Base-by-base conservation (phyloP, 495 filamentous ascomycete genomes). In the Penicillium salamii region DNA sequence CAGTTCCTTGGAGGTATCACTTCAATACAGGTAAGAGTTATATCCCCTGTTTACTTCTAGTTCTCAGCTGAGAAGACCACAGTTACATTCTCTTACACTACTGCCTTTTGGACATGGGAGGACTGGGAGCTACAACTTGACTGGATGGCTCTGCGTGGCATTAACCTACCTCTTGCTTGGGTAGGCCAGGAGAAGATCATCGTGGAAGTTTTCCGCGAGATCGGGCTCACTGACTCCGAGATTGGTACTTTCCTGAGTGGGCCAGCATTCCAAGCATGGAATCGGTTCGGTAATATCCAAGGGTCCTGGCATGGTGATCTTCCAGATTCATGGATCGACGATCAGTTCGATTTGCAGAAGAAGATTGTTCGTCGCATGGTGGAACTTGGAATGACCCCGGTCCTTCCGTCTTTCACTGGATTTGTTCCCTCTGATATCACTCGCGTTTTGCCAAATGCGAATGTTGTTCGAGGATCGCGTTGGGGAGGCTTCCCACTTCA, bases 21-120 rank as follows among this genome's bases (percentile, higher is more conserved):
- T 78, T 79, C 45, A 79, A 80, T 40, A 77, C 75, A 4, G 62
- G 59, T 66, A 52, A 5, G 18, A 19, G n/a, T 3, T 15, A 54
- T 7, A 44, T 21, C 18, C 39, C 0, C 34, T 14, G 12, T 2
- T 19, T 1, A 48, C 1, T n/a, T 42, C 11, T 4, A 23, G 26
- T 26, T n/a, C 17, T 24, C 1, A n/a, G 38, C 59, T 57, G 23
- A 58, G 42, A 19, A 26, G 39, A 32, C 3, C n/a, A 9, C 17
- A 75, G 78, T 81, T 3, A 81, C 77, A 0, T 78, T 77, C 54
- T 78, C 75, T 21, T 81, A 81, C 44, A 80, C 78, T 5, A 54
- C 65, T 13, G 68, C 77, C 1, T 81, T 78, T 55, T 81, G 76
- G 76, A 55, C 65, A 35, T 81, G 75, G 77, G 60, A 74, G 12